Conservation (phyloP, 2,329 filamentous ascomycete species). For the Chrysosporium keratinophilum region DNA sequence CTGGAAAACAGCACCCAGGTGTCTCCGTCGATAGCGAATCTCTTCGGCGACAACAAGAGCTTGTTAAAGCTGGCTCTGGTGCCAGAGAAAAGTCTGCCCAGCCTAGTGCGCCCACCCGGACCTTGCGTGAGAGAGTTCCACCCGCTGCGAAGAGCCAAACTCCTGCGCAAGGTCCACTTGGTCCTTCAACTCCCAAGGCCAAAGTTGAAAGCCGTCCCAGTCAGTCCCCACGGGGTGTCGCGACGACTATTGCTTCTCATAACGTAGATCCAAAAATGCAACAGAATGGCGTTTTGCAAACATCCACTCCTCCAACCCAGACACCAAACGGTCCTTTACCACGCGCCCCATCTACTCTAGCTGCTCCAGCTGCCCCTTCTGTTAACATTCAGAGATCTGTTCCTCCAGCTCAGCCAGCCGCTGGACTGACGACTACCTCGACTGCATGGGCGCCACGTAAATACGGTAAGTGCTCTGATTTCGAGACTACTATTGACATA, state of each 20-base stretch:
- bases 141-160: slow-evolving; percentile 6
- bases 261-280: background rate
- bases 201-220: slow-evolving; percentile 15
- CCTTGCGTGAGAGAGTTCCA: slow-evolving; percentile 28
- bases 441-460: background rate
- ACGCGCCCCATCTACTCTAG: background rate
- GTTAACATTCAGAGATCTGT: background rate
- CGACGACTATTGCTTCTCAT: background rate
- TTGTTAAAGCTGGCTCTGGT: slow-evolving; percentile 40
- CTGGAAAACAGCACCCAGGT: slow-evolving; percentile 32
- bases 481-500: background rate
- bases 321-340: background rate
- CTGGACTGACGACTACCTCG: background rate
- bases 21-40: slow-evolving; percentile 47
- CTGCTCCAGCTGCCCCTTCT: background rate
- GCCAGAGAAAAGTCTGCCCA: slow-evolving; percentile 17
- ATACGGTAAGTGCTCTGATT: slow-evolving; percentile 3
- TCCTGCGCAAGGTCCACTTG: background rate
- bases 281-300: slow-evolving; percentile 4
- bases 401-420: background rate
- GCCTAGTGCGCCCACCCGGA: slow-evolving; percentile 21
- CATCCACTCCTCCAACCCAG: background rate
- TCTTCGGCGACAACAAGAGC: slow-evolving; percentile 43
- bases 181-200: slow-evolving; percentile 19
- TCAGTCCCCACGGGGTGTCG: slow-evolving; percentile 1